Evolutionary conservation across 495 filamentous ascomycete species (phyloP), one percentile per base, ranked within the genome.

Genomic region (Annulohypoxylon moriforme): DNA sequence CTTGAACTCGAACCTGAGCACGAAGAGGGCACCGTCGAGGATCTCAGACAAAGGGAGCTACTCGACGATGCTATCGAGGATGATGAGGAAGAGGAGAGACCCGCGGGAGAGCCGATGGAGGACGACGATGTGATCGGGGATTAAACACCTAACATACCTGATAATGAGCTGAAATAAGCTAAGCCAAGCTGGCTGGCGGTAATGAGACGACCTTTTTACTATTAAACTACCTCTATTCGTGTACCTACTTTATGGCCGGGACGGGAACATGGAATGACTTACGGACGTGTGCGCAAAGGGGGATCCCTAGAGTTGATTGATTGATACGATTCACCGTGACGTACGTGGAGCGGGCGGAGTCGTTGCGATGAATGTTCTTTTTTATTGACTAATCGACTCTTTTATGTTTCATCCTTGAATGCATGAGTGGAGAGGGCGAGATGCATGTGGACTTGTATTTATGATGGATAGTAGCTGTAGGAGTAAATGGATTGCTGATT

Each of bases 81-180:
- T 0, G 86, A 86, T 27, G 81, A 83, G 24, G 84, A 85, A 6
- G 84, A 86, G 29, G 81, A 82, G 50, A 75, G 75, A 52, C 61
- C 64, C 2, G 49, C 49, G 20, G 75, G 78, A 20, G 78, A 78
- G 29, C 81, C 81, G 71, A 87, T 88, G 59, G 84, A 86, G 27
- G 89, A 89, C 61, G 90, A 91, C 63, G 89, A 90, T 68, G 81
- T 93, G 13, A 87, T 93, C 82, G 91, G 91, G 31, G 91, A 93
- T 80, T 93, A 72, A 80, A 64, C 42, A 46, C 16, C 31, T 47
- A 27, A 4, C 11, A 1, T 40, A 14, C 13, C 36, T 40, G 44
- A 10, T n/a, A 60, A 47, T 22, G 29, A 49, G 50, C 33, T 1
- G n/a, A n/a, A n/a, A n/a, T n/a, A 53, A 31, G 38, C 38, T 3